A percentile compares a stretch with the other conserved stretches of the same genome.
Conservation (phyloP, 208 protist species). For the Crithidia mellificae region DNA sequence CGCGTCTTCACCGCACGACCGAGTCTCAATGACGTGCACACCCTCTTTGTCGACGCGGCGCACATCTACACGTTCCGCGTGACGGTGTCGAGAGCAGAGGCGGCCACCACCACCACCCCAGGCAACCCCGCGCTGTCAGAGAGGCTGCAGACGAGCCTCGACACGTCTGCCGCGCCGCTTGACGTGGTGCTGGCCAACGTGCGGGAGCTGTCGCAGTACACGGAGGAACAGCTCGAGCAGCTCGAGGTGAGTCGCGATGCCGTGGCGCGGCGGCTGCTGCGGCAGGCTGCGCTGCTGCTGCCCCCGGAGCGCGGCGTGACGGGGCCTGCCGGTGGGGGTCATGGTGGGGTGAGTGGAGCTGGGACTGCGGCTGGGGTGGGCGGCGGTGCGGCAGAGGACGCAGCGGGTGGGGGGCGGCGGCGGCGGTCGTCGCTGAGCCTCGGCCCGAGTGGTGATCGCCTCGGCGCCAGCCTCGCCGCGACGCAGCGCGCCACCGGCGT, state of each 20-base stretch:
- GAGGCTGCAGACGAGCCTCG: background rate
- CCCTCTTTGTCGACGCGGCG: slow-evolving; percentile 66
- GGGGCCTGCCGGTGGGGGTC: too few species aligned
- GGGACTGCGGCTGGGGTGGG: background rate
- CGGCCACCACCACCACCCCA: background rate
- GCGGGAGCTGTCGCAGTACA: slow-evolving; percentile 20
- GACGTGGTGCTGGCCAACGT: slow-evolving; percentile 26
- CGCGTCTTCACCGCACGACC: slow-evolving; percentile 66
- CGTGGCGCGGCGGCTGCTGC: slow-evolving; percentile 28
- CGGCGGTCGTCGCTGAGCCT: slow-evolving; percentile 7
- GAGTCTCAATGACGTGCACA: slow-evolving; percentile 64
- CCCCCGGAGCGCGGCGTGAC: slow-evolving; percentile 11
- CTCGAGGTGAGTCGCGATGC: slow-evolving; percentile 22
- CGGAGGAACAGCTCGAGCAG: slow-evolving; percentile 24
- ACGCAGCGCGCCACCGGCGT: background rate
- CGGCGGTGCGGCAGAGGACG: background rate
- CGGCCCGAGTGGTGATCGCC: background rate
- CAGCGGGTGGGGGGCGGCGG: background rate
- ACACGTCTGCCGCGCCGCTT: slow-evolving; percentile 11
- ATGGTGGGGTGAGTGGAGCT: background rate
- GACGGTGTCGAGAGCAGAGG: slow-evolving; percentile 24
- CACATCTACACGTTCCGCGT: slow-evolving; percentile 76
- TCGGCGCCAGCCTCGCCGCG: background rate
- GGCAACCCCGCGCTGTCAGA: background rate
- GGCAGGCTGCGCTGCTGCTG: slow-evolving; percentile 28